phyloP scores from a whole-genome alignment of 352 stramenopile species.

The Phytophthora citrophthora region DNA sequence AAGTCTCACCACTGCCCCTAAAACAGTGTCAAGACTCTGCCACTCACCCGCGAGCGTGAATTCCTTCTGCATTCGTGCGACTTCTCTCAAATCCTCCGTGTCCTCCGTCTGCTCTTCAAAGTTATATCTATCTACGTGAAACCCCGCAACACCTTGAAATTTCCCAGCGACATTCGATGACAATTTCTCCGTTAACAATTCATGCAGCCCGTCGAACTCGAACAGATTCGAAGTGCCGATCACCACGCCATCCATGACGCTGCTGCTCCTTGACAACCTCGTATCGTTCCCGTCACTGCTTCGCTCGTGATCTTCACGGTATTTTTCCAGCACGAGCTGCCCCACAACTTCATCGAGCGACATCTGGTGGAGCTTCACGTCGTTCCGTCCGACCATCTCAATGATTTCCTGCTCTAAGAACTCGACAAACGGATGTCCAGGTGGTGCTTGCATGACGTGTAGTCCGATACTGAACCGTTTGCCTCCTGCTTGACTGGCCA shows the following conservation, averaged over 20 bases:
- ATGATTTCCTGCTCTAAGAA: slow-evolving; percentile 37
- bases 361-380: slow-evolving; percentile 30
- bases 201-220: slow-evolving; percentile 26
- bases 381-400: slow-evolving; percentile 29
- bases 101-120: slow-evolving; percentile 13
- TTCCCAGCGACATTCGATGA: background rate
- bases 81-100: slow-evolving; percentile 10
- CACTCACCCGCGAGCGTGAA: slow-evolving; percentile 23
- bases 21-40: slow-evolving; percentile 37
- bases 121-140: slow-evolving; percentile 29
- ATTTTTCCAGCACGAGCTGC: slow-evolving; percentile 34
- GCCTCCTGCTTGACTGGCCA: slow-evolving; percentile 24
- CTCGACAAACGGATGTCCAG: slow-evolving; percentile 35
- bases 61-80: slow-evolving; percentile 30
- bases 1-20: slow-evolving; percentile 35
- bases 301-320: background rate
- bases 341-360: slow-evolving; percentile 38
- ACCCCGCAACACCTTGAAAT: slow-evolving; percentile 13
- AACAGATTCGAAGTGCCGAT: slow-evolving; percentile 30
- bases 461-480: slow-evolving; percentile 33
- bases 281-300: slow-evolving; percentile 1
- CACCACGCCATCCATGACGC: slow-evolving; percentile 28
- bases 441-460: slow-evolving; percentile 39
- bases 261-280: background rate
- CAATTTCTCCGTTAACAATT: slow-evolving; percentile 23